A percentile compares a stretch with the other conserved stretches of the same genome.
These are phyloP conservation scores for Colletotrichum noveboracense DNA, from an alignment of 2,329 filamentous ascomycete species.

Conservation along the genomic window DNA sequence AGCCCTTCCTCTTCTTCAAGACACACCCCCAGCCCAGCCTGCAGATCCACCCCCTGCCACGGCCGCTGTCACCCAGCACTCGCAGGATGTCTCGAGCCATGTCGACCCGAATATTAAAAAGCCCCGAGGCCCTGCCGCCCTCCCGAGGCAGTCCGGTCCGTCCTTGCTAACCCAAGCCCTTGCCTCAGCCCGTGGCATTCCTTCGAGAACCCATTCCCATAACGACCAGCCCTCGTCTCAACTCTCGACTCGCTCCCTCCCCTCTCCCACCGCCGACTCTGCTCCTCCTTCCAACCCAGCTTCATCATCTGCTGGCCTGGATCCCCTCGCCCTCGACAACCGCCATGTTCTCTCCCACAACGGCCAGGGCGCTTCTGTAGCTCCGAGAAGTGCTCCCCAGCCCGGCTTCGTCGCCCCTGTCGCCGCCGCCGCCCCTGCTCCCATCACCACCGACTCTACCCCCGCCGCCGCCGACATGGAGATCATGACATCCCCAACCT, in stretches of 20 bases:
- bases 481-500: conserved; percentile 36
- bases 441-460: conserved; percentile 29
- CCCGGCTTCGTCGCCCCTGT: conserved; percentile 29
- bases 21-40: conserved; percentile 19
- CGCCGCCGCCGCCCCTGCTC: conserved; percentile 29
- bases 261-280: background rate
- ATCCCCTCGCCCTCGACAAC: conserved; percentile 2
- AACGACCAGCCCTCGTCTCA: conserved; percentile 9
- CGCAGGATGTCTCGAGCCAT: conserved; percentile 30
- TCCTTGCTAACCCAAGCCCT: conserved; percentile 64
- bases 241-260: conserved; percentile 9
- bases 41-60: conserved; percentile 23
- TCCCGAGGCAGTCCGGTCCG: conserved; percentile 50
- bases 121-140: conserved; percentile 44
- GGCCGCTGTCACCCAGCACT: conserved; percentile 21
- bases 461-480: conserved; percentile 28
- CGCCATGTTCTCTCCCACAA: conserved; percentile 39
- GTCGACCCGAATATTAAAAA: conserved; percentile 51
- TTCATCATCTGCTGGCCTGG: conserved; percentile 27
- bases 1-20: conserved; percentile 25
- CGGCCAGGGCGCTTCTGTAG: conserved; percentile 42
- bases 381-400: conserved; percentile 35
- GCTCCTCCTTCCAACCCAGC: background rate
- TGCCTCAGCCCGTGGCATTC: conserved; percentile 62
- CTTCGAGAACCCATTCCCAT: conserved; percentile 14